A percentile compares a stretch with the other conserved stretches of the same genome.
Conservation (phyloP, 2,329 filamentous ascomycete genomes). For the Tympanopsis confertula region DNA sequence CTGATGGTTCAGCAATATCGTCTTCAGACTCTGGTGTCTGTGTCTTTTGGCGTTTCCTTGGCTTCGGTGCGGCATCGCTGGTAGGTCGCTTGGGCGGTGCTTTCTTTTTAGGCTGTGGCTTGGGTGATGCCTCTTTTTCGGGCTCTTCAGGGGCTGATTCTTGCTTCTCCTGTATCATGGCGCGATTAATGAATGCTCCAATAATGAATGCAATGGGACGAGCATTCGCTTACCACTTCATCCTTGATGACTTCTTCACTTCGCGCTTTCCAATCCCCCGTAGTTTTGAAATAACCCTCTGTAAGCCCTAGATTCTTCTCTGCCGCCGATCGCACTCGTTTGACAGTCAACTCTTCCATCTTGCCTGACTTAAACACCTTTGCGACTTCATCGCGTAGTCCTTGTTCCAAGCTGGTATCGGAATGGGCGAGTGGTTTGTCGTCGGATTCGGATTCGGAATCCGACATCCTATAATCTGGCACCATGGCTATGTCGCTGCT, state of each 20-base stretch:
- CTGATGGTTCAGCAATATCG: slow-evolving; percentile 2
- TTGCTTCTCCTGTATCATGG: no score
- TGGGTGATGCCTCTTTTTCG: no score
- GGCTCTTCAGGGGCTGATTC: no score
- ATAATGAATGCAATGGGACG: no score
- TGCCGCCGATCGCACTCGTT: slow-evolving; percentile 36
- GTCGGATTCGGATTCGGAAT: slow-evolving; percentile 1
- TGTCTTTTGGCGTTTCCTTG: slow-evolving; percentile 2
- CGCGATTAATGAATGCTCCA: no score
- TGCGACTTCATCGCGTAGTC: slow-evolving; percentile 25
- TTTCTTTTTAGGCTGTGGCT: no score
- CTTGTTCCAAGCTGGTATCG: slow-evolving; percentile 21
- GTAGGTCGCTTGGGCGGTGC: not conserved
- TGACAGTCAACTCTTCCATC: slow-evolving; percentile 41
- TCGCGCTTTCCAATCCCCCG: slow-evolving; percentile 36
- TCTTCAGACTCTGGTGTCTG: slow-evolving; percentile 5
- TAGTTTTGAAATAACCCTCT: slow-evolving; percentile 40
- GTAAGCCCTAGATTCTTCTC: slow-evolving; percentile 38
- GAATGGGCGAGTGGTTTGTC: slow-evolving; percentile 14
- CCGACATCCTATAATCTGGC: no score
- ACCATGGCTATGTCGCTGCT: no score
- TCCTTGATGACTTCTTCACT: slow-evolving; percentile 40
- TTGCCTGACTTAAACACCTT: slow-evolving; percentile 24
- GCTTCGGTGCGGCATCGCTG: slow-evolving; percentile 1
- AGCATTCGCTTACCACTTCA: slow-evolving; percentile 29